Evolutionary conservation across 2,329 filamentous ascomycete species (phyloP).

Genomic region (Pseudocercospora eumusae): DNA sequence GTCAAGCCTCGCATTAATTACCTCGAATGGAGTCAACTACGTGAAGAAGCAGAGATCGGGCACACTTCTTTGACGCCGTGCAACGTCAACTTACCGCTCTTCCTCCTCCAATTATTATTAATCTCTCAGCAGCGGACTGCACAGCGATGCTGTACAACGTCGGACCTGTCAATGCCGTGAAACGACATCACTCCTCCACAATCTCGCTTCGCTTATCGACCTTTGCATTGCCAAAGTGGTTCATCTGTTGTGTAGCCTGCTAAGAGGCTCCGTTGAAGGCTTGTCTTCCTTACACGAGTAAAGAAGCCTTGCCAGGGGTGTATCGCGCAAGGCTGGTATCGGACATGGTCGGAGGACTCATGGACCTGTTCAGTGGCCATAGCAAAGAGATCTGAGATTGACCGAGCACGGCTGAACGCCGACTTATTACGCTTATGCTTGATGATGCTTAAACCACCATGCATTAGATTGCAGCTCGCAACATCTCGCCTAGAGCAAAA

Average conservation of each 20-base stretch:
- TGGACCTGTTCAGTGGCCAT: not conserved
- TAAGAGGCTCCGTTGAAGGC: not conserved
- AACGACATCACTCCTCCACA: not conserved
- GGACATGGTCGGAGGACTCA: not conserved
- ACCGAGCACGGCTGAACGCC: not conserved
- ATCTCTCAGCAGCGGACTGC: constrained; percentile 5
- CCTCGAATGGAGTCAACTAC: not conserved
- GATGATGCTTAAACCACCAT: not conserved
- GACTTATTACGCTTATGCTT: constrained; percentile 1
- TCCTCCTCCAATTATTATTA: no score
- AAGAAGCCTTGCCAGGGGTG: not conserved
- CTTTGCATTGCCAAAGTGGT: constrained; percentile 1
- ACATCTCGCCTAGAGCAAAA: not conserved
- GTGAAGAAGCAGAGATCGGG: not conserved
- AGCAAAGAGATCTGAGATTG: not conserved
- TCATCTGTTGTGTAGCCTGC: not conserved
- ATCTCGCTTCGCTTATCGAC: not conserved
- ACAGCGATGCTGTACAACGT: constrained; percentile 6
- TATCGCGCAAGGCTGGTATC: not conserved
- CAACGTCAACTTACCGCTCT: constrained; percentile 5
- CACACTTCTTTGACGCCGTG: not conserved
- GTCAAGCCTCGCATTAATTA: constrained; percentile 4
- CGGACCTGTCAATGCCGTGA: constrained; percentile 7
- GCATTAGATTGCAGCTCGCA: not conserved
- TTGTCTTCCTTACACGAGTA: not conserved